Percentiles rank a stretch among this genome's conserved stretches.
Evolutionary conservation across 352 stramenopile genomes (phyloP).

Genomic region (Globisporangium orthogonon): DNA sequence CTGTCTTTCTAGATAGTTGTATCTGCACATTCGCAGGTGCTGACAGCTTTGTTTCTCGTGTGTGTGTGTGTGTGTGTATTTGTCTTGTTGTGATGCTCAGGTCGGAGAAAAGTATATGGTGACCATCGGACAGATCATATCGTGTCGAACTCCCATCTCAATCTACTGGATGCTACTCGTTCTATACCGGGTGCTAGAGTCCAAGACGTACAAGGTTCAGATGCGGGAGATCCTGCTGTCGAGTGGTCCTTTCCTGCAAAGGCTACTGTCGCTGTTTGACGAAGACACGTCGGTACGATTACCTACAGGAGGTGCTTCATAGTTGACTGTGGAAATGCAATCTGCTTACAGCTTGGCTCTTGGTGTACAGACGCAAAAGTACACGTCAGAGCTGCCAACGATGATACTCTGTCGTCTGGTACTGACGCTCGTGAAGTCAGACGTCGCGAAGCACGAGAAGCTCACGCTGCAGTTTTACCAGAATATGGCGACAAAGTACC

Average conservation of each 20-base stretch:
- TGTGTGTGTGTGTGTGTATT: constrained; percentile 1
- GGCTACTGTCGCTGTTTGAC: constrained; percentile 65
- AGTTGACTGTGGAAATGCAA: not conserved
- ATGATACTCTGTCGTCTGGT: constrained; percentile 82
- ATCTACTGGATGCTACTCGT: constrained; percentile 79
- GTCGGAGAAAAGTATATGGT: constrained; percentile 65
- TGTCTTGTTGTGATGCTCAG: constrained; percentile 22
- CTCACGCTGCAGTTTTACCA: constrained; percentile 63
- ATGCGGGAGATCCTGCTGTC: constrained; percentile 58
- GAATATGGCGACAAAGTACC: constrained; percentile 59
- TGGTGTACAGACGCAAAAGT: constrained; percentile 34
- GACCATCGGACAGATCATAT: constrained; percentile 60
- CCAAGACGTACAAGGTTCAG: constrained; percentile 47
- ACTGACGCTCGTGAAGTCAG: constrained; percentile 52
- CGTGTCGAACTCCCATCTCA: constrained; percentile 39
- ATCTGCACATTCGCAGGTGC: not conserved
- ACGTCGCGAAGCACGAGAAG: constrained; percentile 56
- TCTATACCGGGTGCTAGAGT: constrained; percentile 54
- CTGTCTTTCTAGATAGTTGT: not conserved
- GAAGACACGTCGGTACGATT: constrained; percentile 48
- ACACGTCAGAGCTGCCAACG: constrained; percentile 60
- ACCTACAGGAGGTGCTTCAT: not conserved
- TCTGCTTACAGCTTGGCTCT: not conserved
- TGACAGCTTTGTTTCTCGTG: not conserved
- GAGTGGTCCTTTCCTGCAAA: constrained; percentile 51